These are phyloP conservation scores for Ceratocystis harringtonii DNA, from an alignment of 2,329 filamentous ascomycete species.

Conservation along the genomic window DNA sequence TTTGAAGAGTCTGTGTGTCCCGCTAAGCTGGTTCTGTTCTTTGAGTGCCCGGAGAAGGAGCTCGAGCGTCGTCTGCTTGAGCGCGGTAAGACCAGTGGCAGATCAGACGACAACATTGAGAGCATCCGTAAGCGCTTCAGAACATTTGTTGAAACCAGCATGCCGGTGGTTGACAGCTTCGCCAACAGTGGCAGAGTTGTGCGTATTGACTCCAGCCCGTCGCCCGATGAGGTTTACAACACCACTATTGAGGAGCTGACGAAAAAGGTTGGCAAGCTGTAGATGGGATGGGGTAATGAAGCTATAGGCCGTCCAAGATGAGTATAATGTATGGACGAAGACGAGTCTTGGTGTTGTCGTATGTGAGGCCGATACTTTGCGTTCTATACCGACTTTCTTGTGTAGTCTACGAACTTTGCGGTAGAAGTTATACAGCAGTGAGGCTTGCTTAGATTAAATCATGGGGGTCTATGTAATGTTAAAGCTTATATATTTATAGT, in stretches of 20 bases:
- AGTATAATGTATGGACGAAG: not conserved
- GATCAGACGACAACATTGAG: conserved; percentile 86
- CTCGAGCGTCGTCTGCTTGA: conserved; percentile 76
- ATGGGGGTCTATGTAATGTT: not conserved
- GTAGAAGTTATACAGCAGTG: not conserved
- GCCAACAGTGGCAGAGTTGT: conserved; percentile 63
- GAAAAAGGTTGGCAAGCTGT: conserved; percentile 30
- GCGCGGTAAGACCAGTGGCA: conserved; percentile 81
- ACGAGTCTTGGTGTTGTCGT: not conserved
- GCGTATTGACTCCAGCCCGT: conserved; percentile 57
- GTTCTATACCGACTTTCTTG: too few species aligned
- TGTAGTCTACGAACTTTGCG: too few species aligned
- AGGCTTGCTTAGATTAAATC: not conserved
- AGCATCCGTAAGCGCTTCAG: conserved; percentile 93
- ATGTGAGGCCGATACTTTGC: too few species aligned
- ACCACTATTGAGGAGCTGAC: conserved; percentile 37
- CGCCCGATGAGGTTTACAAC: conserved; percentile 46
- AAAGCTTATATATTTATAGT: not conserved
- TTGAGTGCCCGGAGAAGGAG: conserved; percentile 77
- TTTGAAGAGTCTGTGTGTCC: conserved; percentile 84
- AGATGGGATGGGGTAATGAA: not conserved
- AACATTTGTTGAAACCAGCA: conserved; percentile 87
- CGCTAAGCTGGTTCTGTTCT: conserved; percentile 78
- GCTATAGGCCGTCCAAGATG: not conserved
- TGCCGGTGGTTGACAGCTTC: conserved; percentile 88